Percentiles rank a stretch among this genome's conserved stretches.
These are phyloP conservation scores for Blastomyces silverae DNA, from an alignment of 2,329 filamentous ascomycete genomes.

Conservation along the genomic window DNA sequence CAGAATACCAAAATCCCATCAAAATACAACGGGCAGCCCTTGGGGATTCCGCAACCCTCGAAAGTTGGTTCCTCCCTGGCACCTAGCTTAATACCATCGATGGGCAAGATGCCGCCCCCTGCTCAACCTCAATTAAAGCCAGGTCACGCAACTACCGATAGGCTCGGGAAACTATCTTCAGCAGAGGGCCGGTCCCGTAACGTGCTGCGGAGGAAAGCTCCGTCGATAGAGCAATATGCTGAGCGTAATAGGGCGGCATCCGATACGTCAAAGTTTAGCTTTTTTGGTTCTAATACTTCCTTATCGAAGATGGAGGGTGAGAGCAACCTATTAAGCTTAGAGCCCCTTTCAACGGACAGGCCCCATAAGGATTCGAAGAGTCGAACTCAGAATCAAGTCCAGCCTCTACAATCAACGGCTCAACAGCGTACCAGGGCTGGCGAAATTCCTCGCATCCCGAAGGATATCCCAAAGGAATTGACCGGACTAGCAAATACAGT, in stretches of 20 bases:
- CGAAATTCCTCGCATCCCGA: slow-evolving; percentile 28
- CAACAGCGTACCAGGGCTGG: slow-evolving; percentile 19
- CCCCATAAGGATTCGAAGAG: not conserved
- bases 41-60: slow-evolving; percentile 13
- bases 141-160: not conserved
- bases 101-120: slow-evolving; percentile 6
- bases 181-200: slow-evolving; percentile 32
- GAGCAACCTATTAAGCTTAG: not conserved
- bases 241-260: slow-evolving; percentile 15
- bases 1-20: slow-evolving; percentile 23
- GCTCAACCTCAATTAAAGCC: not conserved
- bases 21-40: slow-evolving; percentile 22
- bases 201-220: slow-evolving; percentile 39
- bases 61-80: slow-evolving; percentile 1
- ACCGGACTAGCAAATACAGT: slow-evolving; percentile 34
- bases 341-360: not conserved
- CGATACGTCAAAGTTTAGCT: slow-evolving; percentile 5
- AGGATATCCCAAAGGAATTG: slow-evolving; percentile 29
- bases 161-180: slow-evolving; percentile 17
- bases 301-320: slow-evolving; percentile 1
- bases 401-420: slow-evolving; percentile 20
- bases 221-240: slow-evolving; percentile 35
- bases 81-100: slow-evolving; percentile 4
- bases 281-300: slow-evolving; percentile 17
- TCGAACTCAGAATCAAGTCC: slow-evolving; percentile 10